Evolutionary conservation across 345 rosid genomes (phyloP).

Genomic region (Boechera stricta): DNA sequence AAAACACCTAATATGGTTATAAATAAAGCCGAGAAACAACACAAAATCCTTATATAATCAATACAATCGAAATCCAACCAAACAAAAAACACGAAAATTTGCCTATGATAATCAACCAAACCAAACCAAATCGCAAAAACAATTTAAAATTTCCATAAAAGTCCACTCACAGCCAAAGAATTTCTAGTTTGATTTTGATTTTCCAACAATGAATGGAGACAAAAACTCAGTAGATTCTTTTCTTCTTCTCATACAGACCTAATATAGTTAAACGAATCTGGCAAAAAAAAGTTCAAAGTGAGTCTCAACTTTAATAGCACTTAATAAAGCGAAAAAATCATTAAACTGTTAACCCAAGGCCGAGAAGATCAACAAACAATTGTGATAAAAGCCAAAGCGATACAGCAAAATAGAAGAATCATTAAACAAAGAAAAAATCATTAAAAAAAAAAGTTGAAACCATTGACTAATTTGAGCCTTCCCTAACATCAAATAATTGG

Average conservation of each 20-base stretch:
- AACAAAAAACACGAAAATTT: not conserved
- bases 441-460: no score
- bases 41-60: no score
- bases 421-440: no score
- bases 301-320: not conserved
- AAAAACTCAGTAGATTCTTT: not conserved
- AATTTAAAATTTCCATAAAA: not conserved
- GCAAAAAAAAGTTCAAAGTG: not conserved
- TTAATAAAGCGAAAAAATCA: not conserved
- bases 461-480: no score
- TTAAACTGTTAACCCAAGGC: constrained; percentile 48
- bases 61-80: not conserved
- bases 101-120: not conserved
- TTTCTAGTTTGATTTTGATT: not conserved
- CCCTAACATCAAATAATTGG: no score
- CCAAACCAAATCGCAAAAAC: not conserved
- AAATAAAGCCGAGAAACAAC: not conserved
- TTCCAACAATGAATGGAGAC: not conserved
- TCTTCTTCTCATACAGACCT: not conserved
- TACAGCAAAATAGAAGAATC: constrained; percentile 56
- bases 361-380: constrained; percentile 51
- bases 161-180: not conserved
- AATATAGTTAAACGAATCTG: constrained; percentile 15
- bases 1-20: not conserved
- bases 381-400: constrained; percentile 56